Evolutionary conservation across 176 grass and related monocot genomes (phyloP).

Genomic region (Miscanthus lutarioriparius): DNA sequence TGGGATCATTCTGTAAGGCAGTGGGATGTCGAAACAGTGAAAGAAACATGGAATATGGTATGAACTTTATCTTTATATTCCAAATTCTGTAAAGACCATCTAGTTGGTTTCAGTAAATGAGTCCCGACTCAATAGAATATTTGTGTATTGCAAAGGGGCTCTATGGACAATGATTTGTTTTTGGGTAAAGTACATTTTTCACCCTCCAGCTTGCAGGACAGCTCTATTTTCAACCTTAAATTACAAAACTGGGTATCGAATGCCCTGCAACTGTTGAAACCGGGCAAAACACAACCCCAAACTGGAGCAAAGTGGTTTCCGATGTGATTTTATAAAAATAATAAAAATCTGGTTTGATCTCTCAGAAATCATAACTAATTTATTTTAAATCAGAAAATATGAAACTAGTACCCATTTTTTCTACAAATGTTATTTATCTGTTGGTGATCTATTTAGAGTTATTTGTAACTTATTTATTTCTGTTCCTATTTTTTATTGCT

Average conservation of each 20-base stretch:
- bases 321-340: neutral
- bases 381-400: neutral
- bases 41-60: conserved; percentile 88
- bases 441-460: neutral
- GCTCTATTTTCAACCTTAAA: neutral
- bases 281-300: neutral
- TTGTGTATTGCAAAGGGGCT: conserved; percentile 13
- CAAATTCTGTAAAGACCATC: conserved; percentile 12
- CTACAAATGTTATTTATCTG: neutral
- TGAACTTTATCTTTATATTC: neutral
- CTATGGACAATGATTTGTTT: neutral
- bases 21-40: conserved; percentile 82
- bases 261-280: neutral
- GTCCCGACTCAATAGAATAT: neutral
- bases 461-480: neutral
- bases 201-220: neutral
- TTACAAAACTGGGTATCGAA: neutral
- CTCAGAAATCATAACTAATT: neutral
- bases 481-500: neutral
- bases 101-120: neutral
- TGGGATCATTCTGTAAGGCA: conserved; percentile 98
- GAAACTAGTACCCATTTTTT: neutral
- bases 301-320: neutral
- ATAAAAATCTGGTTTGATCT: neutral
- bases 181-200: neutral